Evolutionary conservation across 176 grass and related monocot genomes (phyloP), one percentile per base, ranked within the genome.

Genomic region (Musa troglodytarum): DNA sequence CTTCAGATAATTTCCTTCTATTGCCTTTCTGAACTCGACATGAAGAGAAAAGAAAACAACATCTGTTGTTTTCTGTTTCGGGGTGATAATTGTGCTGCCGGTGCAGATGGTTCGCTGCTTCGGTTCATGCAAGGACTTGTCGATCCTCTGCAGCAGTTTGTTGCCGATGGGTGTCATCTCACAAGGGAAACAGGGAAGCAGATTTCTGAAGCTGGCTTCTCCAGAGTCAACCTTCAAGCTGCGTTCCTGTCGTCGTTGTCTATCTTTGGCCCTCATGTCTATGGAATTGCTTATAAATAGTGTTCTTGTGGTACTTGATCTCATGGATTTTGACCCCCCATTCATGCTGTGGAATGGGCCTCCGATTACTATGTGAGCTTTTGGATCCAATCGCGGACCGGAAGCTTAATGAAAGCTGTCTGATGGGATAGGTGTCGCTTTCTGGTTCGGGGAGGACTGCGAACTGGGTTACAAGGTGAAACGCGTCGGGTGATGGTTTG

Each of bases 211-310:
- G 79, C 52, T 51, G 88, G 84, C 26, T 99, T 99, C 88, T 94
- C 84, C 0, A 69, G 63, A 52, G 25, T 94, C 26, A 74, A 54
- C 84, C 78, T 94, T n/a, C 74, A 79, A 9, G 82, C 24, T 10
- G 70, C 75, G 26, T 76, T 63, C 50, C 76, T 94, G 14, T 84
- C 85, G 6, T 79, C 87, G 6, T 80, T 82, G 10, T 87, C 65
- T 80, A 52, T 88, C 52, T 49, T 89, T n/a, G 88, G 82, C 54
- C 95, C 95, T 14, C 95, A 94, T 75, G 82, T 94, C 49, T 94
- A 89, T 77, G 95, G 91, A 71, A 54, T 88, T 61, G 90, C 88
- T 72, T 84, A 76, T 83, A 99, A 94, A 89, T 99, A 78, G 86
- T 64, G 15, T 68, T 49, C 5, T 7, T 49, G 11, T 54, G 3